A percentile compares a stretch with the other conserved stretches of the same genome.
Evolutionary conservation across 208 protist species (phyloP).

Genomic region (Zelonia costaricensis): DNA sequence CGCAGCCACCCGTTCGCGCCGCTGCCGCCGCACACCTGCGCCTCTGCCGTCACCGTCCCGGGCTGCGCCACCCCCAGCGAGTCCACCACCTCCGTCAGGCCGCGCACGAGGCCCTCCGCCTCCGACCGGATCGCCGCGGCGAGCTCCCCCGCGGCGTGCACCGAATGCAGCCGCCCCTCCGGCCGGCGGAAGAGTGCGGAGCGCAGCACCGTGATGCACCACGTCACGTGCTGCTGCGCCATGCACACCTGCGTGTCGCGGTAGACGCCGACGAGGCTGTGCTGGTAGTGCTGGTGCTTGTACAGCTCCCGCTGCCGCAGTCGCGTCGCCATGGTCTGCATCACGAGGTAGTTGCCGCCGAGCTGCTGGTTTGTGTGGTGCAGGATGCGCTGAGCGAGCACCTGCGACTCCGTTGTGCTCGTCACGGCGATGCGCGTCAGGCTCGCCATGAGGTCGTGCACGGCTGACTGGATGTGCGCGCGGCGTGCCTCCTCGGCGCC

Average conservation of each 20-base stretch:
- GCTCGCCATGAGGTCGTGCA: conserved; percentile 59
- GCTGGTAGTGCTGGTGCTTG: conserved; percentile 60
- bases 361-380: conserved; percentile 73
- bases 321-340: conserved; percentile 54
- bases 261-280: conserved; percentile 47
- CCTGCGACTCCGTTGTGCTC: conserved; percentile 73
- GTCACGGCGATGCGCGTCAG: conserved; percentile 74
- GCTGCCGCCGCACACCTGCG: conserved; percentile 63
- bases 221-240: conserved; percentile 44
- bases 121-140: conserved; percentile 40
- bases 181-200: conserved; percentile 63
- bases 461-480: conserved; percentile 32
- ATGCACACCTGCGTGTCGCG: conserved; percentile 44
- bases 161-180: conserved; percentile 28
- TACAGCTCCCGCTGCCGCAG: conserved; percentile 70
- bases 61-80: conserved; percentile 55
- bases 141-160: conserved; percentile 40
- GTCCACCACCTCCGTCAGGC: conserved; percentile 46
- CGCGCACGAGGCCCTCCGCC: conserved; percentile 52
- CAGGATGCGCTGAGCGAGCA: conserved; percentile 79
- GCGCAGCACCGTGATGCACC: conserved; percentile 55
- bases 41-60: conserved; percentile 10
- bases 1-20: conserved; percentile 68
- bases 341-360: conserved; percentile 51
- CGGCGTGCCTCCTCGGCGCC: conserved; percentile 52